These are phyloP conservation scores for Coleophoma eucalyptorum DNA, from an alignment of 2,329 filamentous ascomycete species.

Conservation along the genomic window DNA sequence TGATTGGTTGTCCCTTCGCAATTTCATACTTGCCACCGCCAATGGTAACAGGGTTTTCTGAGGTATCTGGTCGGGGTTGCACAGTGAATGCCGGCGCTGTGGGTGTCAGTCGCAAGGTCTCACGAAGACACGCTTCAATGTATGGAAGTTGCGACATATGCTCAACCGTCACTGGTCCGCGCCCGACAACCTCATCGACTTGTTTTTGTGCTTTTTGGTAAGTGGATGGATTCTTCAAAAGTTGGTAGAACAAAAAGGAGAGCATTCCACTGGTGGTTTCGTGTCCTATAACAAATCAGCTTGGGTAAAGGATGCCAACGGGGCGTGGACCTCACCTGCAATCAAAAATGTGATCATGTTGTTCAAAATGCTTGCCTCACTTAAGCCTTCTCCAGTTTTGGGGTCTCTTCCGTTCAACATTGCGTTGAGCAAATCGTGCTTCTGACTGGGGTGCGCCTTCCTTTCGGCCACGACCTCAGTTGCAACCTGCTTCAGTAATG, in stretches of 20 bases:
- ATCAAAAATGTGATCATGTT: conserved; percentile 71
- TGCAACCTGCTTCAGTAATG: conserved; percentile 49
- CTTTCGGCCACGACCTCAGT: conserved; percentile 58
- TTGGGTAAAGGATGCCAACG: conserved; percentile 23
- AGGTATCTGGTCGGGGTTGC: conserved; percentile 31
- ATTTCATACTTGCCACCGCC: conserved; percentile 17
- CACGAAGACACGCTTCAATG: conserved; percentile 60
- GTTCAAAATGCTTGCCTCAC: conserved; percentile 58
- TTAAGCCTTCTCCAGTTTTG: conserved; percentile 62
- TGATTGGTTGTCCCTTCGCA: conserved; percentile 44
- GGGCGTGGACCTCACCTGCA: conserved; percentile 35
- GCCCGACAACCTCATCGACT: conserved; percentile 48
- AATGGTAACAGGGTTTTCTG: conserved; percentile 37
- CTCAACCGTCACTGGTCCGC: conserved; percentile 36
- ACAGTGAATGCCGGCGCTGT: conserved; percentile 57
- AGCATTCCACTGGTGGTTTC: conserved; percentile 61
- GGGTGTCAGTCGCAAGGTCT: conserved; percentile 60
- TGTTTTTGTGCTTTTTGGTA: conserved; percentile 45
- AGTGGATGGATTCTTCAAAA: conserved; percentile 44
- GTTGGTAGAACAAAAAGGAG: conserved; percentile 46
- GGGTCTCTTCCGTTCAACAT: conserved; percentile 68
- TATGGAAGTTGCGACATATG: conserved; percentile 57
- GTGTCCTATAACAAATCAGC: conserved; percentile 40
- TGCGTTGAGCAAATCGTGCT: conserved; percentile 65
- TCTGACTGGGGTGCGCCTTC: conserved; percentile 47